Base-by-base conservation (phyloP, 805 yeast genomes). In the Teunomyces barrocoloradensis region DNA sequence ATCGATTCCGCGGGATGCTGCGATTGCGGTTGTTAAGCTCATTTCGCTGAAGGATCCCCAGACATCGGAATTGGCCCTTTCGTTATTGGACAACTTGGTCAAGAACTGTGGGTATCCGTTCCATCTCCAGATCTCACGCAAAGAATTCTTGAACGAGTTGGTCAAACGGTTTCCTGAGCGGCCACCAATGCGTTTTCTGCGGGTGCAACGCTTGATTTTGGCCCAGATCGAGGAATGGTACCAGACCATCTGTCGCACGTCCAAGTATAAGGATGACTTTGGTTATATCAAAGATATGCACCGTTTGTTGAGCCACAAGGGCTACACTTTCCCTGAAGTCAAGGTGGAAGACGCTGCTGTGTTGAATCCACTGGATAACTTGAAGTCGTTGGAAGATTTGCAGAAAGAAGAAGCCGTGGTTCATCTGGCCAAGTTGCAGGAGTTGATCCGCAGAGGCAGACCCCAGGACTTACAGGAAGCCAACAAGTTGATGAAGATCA, bases 21-120 rank as follows among this genome's bases (percentile, higher is more conserved):
- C 96, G 5, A 77, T 83, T 52, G 84, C 91, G 5, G 83, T 91
- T 52, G 97, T 86, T 45, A 85, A 84, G 60, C 74, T 89, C 52
- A 80, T 92, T 62, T 87, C 89, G 68, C 85, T 85, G 55, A 77
- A 89, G 59, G 94, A 87, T 55, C 82, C 95, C 0, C 95, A 88
- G 59, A 86, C 90, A 29, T 81, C 91, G 4, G 82, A 86, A 47
- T 83, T 91, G 60, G 97, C 97, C 7, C 68, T 94, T 53, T 80
- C 90, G 1, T 69, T 89, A 43, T 77, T 94, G 51, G 99, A 94
- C 63, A 89, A 89, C 45, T 73, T 94, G 56, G 99, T 94, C 45
- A 94, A 94, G 70, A 94, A 94, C 72, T 94, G 99, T 71, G 99
- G 98, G 4, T 94, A 92, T 65, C 97, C 99, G 6, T 82, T 94